A percentile compares a stretch with the other conserved stretches of the same genome.
Conservation (phyloP, 2,329 filamentous ascomycete genomes). For the Fusarium palustre region DNA sequence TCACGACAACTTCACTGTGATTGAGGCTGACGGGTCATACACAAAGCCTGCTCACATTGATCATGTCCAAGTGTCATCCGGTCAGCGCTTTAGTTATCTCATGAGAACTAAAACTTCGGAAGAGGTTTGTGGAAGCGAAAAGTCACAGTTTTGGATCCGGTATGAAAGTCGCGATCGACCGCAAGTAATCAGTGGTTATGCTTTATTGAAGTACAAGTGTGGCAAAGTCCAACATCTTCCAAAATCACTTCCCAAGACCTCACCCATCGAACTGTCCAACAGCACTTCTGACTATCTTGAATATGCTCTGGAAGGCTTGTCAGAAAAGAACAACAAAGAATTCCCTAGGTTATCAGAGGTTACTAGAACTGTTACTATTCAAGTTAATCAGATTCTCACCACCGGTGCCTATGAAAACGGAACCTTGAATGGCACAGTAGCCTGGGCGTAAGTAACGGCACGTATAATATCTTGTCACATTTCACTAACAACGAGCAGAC, state of each 20-base stretch:
- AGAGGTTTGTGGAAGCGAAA: neutral
- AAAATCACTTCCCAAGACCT: neutral
- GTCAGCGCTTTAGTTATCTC: conserved; percentile 33
- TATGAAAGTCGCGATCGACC: conserved; percentile 36
- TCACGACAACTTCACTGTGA: conserved; percentile 11
- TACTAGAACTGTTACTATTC: conserved; percentile 62
- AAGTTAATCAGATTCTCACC: conserved; percentile 55
- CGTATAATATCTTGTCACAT: accelerated
- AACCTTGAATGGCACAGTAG: conserved; percentile 30
- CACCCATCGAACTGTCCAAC: conserved; percentile 50
- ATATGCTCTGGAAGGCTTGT: conserved; percentile 50
- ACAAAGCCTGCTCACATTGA: conserved; percentile 14
- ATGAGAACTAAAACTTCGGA: neutral
- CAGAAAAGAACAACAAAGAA: neutral
- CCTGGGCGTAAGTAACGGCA: conserved; percentile 16
- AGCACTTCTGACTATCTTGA: conserved; percentile 57
- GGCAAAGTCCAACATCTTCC: neutral
- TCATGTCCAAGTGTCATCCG: conserved; percentile 25
- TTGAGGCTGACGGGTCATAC: conserved; percentile 35
- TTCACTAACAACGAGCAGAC: conserved; percentile 1
- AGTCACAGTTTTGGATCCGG: conserved; percentile 27
- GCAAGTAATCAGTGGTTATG: conserved; percentile 22
- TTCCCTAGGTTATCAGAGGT: conserved; percentile 60
- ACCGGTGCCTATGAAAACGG: conserved; percentile 44
- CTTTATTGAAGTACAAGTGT: conserved; percentile 23